Percentiles rank a stretch among this genome's conserved stretches.
These are phyloP conservation scores for Fragilaria radians DNA, from an alignment of 108 stramenopile genomes.

Conservation along the genomic window DNA sequence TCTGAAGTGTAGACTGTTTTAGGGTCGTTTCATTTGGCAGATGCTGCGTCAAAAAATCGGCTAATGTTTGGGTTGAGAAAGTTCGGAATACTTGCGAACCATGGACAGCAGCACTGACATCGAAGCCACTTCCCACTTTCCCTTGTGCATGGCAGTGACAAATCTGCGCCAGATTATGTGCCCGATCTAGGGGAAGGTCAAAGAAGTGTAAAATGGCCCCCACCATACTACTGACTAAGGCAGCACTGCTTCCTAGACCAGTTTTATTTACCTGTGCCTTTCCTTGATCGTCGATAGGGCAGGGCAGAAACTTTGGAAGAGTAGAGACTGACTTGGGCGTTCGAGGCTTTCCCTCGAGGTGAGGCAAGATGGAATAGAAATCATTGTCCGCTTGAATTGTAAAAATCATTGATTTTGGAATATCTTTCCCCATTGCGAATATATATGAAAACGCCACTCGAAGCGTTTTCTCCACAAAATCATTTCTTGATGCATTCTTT, in stretches of 20 bases:
- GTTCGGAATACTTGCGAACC: slow-evolving; percentile 87
- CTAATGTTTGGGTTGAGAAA: slow-evolving; percentile 57
- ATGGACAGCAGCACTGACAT: slow-evolving; percentile 85
- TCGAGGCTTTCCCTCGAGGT: slow-evolving; percentile 41
- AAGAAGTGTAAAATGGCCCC: slow-evolving; percentile 54
- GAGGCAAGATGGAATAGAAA: slow-evolving; percentile 86
- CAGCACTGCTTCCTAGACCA: slow-evolving; percentile 90
- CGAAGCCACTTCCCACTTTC: slow-evolving; percentile 96
- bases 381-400: slow-evolving; percentile 92
- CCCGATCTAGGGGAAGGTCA: slow-evolving; percentile 21
- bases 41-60: slow-evolving; percentile 47
- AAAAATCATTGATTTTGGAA: slow-evolving; percentile 12
- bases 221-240: slow-evolving; percentile 84
- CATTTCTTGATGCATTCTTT: slow-evolving; percentile 37
- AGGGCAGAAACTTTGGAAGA: slow-evolving; percentile 74
- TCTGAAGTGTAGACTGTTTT: slow-evolving; percentile 9
- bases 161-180: slow-evolving; percentile 89
- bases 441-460: slow-evolving; percentile 59
- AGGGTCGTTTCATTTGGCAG: not conserved
- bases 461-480: slow-evolving; percentile 81
- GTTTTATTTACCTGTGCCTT: slow-evolving; percentile 82
- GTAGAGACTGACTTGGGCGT: slow-evolving; percentile 51
- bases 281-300: slow-evolving; percentile 45
- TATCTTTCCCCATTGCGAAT: not conserved
- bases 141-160: slow-evolving; percentile 93